phyloP scores from a whole-genome alignment of 1,284 basidiomycete species.

The Sporisorium iseilematis-ciliati region DNA sequence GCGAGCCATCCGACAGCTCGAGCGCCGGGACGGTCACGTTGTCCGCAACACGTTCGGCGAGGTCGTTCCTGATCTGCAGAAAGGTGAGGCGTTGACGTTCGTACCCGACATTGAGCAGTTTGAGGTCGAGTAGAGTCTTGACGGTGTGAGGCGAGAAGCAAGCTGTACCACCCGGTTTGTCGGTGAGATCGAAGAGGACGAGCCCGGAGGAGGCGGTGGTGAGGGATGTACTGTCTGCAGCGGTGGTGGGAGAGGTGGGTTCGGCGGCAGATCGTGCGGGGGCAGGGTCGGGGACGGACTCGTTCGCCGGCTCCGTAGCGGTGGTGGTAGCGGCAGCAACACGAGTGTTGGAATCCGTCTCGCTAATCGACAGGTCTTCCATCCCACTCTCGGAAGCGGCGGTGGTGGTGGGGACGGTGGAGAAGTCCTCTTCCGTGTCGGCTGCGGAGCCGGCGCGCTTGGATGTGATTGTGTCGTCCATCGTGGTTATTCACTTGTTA shows the following conservation, averaged over 20 bases:
- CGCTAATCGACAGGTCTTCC: constrained; percentile 36
- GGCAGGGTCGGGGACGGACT: constrained; percentile 20
- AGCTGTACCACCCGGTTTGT: constrained; percentile 24
- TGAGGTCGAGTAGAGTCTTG: constrained; percentile 59
- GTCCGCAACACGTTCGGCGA: constrained; percentile 42
- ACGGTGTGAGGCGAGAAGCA: constrained; percentile 56
- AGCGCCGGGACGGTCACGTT: constrained; percentile 60
- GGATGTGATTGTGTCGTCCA: constrained; percentile 22
- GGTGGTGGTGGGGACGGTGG: constrained; percentile 40
- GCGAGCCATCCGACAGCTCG: constrained; percentile 52
- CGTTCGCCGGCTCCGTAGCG: constrained; percentile 10
- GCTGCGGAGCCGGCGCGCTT: constrained; percentile 43
- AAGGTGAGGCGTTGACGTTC: constrained; percentile 59
- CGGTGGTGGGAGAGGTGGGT: constrained; percentile 9
- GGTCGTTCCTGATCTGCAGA: constrained; percentile 57
- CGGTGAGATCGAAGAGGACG: constrained; percentile 60
- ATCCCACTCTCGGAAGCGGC: constrained; percentile 36
- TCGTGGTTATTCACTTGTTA: constrained; percentile 8
- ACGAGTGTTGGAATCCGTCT: constrained; percentile 46
- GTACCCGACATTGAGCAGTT: constrained; percentile 57
- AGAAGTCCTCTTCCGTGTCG: constrained; percentile 40
- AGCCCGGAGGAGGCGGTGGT: constrained; percentile 39
- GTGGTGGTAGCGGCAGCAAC: constrained; percentile 9
- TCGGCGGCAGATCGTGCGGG: constrained; percentile 27
- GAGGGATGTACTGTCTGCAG: constrained; percentile 36